Conservation (phyloP, 768 basidiomycete genomes). For the Aureoboletus auriporus region DNA sequence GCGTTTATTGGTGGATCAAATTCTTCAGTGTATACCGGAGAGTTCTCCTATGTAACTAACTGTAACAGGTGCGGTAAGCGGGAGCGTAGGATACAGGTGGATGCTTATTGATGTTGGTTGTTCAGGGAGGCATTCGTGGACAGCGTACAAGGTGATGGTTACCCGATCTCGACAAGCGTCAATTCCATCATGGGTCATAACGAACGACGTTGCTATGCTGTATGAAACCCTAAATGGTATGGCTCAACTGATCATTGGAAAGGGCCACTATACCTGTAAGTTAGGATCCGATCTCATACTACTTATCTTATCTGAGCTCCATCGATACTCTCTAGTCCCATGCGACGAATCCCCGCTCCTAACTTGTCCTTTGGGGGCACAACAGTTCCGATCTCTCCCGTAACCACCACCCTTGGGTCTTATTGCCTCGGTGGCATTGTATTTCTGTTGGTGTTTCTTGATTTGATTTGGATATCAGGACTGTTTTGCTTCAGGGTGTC, state of each 20-base stretch:
- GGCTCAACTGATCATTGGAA: conserved; percentile 3
- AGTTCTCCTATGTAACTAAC: conserved; percentile 28
- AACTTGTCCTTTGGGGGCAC: conserved; percentile 34
- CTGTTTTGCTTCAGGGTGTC: conserved; percentile 39
- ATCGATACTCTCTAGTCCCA: conserved; percentile 15
- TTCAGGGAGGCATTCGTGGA: conserved; percentile 11
- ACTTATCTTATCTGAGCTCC: not conserved
- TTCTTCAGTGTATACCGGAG: conserved; percentile 32
- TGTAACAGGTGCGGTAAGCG: conserved; percentile 23
- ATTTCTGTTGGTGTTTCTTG: too few species aligned
- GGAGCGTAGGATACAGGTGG: too few species aligned
- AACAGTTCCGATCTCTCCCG: conserved; percentile 29
- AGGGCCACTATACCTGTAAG: conserved; percentile 30
- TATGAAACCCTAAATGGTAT: conserved; percentile 4
- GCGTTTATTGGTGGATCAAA: conserved; percentile 42
- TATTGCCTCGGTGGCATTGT: conserved; percentile 30
- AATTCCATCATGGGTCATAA: conserved; percentile 6
- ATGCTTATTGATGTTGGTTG: not conserved
- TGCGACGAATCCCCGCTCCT: conserved; percentile 27
- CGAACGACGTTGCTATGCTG: conserved; percentile 5
- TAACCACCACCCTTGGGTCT: conserved; percentile 36
- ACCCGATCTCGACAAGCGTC: not conserved
- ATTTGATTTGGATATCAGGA: conserved; percentile 19
- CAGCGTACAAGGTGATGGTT: not conserved
- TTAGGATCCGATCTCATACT: not conserved